Evolutionary conservation across 306 rosid genomes (phyloP), one percentile per base, ranked within the genome.

Genomic region (Abrus pulchellus): DNA sequence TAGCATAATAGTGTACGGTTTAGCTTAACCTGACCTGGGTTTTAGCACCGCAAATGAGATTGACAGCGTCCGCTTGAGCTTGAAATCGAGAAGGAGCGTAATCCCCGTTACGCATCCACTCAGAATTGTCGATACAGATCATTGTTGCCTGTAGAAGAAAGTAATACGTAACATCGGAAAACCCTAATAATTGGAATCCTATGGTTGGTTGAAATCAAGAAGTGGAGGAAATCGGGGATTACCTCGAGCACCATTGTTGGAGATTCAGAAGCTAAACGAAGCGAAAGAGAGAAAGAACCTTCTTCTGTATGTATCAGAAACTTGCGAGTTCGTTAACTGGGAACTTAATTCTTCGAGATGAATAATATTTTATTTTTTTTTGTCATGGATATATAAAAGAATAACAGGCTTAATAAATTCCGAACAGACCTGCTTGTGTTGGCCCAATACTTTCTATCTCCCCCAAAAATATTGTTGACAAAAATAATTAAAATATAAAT

Each of bases 91-190:
- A 85, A 36, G 99, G 99, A 34, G 93, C 7, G 54, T 89, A 96
- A 74, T 96, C 99, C 1, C 98, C 99, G 64, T 96, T 96, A 9
- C 99, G 93, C 98, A 92, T 93, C 99, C 99, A 96, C 77, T 96
- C 97, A 6, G 98, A 96, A 85, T 96, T 92, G 82, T 96, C 99
- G 48, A 96, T 89, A 61, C 98, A 93, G 86, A 96, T 96, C 98
- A 96, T 89, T 2, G 99, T 95, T 41, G 98, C 98, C 99, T 96
- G 43, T 63, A 10, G 43, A 65, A 72, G 55, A 48, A 50, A 73
- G 0, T 4, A 55, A 48, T 40, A 28, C 28, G 45, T 27, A 74
- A 61, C 77, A 48, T 11, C 13, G 59, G 8, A 80, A 81, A 90
- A 87, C 91, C 97, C 95, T 89, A 89, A 64, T 48, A 69, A 68